phyloP scores from a whole-genome alignment of 139 green algal genomes.

The Ettlia oleoabundans region DNA sequence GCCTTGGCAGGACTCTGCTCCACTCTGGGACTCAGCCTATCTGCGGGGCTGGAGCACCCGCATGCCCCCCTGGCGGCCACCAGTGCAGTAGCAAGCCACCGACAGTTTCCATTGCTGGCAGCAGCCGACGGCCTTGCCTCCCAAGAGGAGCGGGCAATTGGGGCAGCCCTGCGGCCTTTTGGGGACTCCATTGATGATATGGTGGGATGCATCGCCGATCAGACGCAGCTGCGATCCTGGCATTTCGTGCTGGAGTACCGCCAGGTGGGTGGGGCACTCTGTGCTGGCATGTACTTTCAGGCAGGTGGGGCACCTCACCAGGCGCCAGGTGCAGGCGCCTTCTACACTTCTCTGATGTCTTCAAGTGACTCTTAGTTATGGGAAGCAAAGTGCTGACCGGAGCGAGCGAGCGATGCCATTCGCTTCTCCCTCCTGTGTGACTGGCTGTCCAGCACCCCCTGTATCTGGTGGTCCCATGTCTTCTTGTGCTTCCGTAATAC shows the following conservation, averaged over 20 bases:
- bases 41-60: background rate
- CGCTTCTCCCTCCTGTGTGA: too few relatives aligned
- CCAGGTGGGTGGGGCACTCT: slow-evolving; percentile 8
- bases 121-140: background rate
- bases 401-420: too few relatives aligned
- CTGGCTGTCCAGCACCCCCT: too few relatives aligned
- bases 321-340: too few relatives aligned
- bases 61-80: too few relatives aligned
- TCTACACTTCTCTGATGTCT: too few relatives aligned
- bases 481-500: too few relatives aligned
- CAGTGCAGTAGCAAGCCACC: background rate
- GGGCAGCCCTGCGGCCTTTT: slow-evolving; percentile 11
- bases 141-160: slow-evolving; percentile 8
- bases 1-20: background rate
- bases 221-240: slow-evolving; percentile 9
- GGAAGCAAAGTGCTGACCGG: too few relatives aligned
- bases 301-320: too few relatives aligned
- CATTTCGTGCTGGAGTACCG: slow-evolving; percentile 21
- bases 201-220: background rate
- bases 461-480: too few relatives aligned
- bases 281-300: too few relatives aligned
- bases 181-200: background rate
- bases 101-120: background rate
- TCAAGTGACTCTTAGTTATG: too few relatives aligned
- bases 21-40: background rate